phyloP scores from a whole-genome alignment of 1,284 basidiomycete species.

The Puccinia coronata region DNA sequence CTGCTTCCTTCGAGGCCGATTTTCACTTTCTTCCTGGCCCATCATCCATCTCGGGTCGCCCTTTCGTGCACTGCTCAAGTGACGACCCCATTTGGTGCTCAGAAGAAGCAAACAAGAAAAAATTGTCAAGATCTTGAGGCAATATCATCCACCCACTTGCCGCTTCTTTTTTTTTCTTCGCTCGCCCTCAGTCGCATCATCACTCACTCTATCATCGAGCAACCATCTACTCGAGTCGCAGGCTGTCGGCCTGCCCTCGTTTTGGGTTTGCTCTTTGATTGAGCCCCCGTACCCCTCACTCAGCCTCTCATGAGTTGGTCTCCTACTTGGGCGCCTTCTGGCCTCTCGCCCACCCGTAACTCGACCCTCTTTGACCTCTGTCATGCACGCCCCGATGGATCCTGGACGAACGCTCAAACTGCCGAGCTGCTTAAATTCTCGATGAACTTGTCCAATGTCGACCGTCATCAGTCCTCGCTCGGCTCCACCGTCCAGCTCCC shows the following conservation, averaged over 20 bases:
- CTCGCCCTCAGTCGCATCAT: background rate
- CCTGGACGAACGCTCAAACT: slow-evolving; percentile 4
- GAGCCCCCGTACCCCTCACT: background rate
- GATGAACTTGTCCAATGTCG: background rate
- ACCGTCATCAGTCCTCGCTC: background rate
- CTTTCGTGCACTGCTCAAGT: too few species aligned
- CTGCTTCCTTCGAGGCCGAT: too few species aligned
- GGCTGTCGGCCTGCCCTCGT: slow-evolving; percentile 41
- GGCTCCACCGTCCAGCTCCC: background rate
- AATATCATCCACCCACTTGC: background rate
- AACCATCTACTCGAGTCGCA: slow-evolving; percentile 30
- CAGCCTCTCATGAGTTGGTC: slow-evolving; percentile 27
- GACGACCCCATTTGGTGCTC: too few species aligned
- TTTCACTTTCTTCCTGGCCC: too few species aligned
- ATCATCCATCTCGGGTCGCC: too few species aligned
- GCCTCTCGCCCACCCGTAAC: background rate
- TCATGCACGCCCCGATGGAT: background rate
- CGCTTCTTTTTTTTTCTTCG: background rate
- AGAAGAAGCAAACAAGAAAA: too few species aligned
- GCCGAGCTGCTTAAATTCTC: slow-evolving; percentile 13
- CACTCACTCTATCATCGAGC: slow-evolving; percentile 25
- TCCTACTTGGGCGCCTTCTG: slow-evolving; percentile 31
- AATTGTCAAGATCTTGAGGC: background rate
- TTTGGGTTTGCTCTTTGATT: slow-evolving; percentile 38
- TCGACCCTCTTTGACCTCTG: background rate